These are phyloP conservation scores for Backusella liffmaniae DNA, from an alignment of 192 early-diverging fungal species.

Conservation along the genomic window DNA sequence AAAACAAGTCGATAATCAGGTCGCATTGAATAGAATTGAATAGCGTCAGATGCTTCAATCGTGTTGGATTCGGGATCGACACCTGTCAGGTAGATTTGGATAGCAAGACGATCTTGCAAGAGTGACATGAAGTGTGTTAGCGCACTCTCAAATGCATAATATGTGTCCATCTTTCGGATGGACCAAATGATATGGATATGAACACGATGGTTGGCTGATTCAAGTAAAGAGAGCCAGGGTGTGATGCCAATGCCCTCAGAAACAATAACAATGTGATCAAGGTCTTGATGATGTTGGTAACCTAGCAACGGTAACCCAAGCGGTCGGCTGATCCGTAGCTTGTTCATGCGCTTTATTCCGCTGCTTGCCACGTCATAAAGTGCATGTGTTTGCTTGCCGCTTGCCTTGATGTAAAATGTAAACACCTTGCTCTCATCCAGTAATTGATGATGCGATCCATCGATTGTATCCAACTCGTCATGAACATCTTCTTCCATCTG, in stretches of 20 bases:
- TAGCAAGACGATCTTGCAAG: neutral
- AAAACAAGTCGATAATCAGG: neutral
- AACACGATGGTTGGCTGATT: neutral
- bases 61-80: neutral
- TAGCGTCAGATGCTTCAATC: neutral
- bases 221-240: constrained; percentile 22
- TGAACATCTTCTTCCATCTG: neutral
- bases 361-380: constrained; percentile 6
- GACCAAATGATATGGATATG: neutral
- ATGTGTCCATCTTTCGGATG: neutral
- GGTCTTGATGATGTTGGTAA: constrained; percentile 1
- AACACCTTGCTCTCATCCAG: neutral
- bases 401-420: constrained; percentile 24
- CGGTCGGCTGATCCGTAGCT: constrained; percentile 12
- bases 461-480: neutral
- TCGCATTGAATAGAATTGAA: neutral
- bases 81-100: neutral
- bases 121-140: neutral
- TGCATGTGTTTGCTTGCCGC: neutral
- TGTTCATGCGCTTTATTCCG: neutral
- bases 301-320: neutral
- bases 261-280: constrained; percentile 6
- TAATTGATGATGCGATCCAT: neutral
- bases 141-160: constrained; percentile 4
- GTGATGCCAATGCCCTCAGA: constrained; percentile 31